Evolutionary conservation across 192 early-diverging fungal species (phyloP).

Genomic region (Piromyces finnis): DNA sequence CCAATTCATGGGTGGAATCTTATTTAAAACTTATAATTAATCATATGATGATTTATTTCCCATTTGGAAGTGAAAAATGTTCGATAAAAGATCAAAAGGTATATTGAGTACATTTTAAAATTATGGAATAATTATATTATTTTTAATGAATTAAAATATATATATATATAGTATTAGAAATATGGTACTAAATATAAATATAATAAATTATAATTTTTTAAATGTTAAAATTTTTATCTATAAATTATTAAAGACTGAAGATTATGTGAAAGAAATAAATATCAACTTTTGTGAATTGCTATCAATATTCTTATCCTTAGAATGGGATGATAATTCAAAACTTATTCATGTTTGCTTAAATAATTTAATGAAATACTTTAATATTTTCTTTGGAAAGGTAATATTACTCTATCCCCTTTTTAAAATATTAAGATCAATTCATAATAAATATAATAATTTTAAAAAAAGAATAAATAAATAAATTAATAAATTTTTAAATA

Average conservation of each 20-base stretch:
- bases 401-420: too few relatives aligned
- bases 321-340: not conserved
- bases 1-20: not conserved
- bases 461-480: too few relatives aligned
- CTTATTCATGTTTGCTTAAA: not conserved
- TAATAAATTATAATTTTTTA: too few relatives aligned
- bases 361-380: not conserved
- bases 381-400: not conserved
- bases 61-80: not conserved
- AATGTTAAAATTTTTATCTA: too few relatives aligned
- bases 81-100: not conserved
- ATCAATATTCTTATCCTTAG: not conserved
- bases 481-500: too few relatives aligned
- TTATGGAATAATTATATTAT: too few relatives aligned
- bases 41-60: not conserved
- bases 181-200: too few relatives aligned
- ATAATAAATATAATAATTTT: too few relatives aligned
- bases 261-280: not conserved
- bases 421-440: too few relatives aligned
- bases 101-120: too few relatives aligned
- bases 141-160: too few relatives aligned
- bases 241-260: not conserved
- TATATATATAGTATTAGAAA: too few relatives aligned
- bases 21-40: not conserved
- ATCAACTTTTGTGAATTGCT: not conserved